Conservation (phyloP, 805 yeast species). For the Teunomyces atbi region DNA sequence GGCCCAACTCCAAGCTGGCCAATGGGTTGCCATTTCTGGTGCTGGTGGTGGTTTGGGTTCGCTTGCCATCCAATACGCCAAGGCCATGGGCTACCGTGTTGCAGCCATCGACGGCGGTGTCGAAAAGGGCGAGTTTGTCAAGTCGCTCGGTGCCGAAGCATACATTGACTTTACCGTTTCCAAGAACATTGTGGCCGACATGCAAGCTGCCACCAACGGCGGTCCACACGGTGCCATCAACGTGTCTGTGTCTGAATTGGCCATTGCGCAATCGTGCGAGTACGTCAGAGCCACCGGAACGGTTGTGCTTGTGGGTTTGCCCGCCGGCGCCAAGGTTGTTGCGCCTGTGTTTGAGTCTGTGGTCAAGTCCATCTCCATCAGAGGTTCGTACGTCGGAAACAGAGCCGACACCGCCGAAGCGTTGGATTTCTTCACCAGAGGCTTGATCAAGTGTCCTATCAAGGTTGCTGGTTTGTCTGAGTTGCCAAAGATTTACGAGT, state of each 20-base stretch:
- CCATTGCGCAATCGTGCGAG: slow-evolving; percentile 51
- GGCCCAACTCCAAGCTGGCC: slow-evolving; percentile 58
- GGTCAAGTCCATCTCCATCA: slow-evolving; percentile 37
- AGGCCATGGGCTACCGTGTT: slow-evolving; percentile 69
- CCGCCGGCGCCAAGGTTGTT: slow-evolving; percentile 42
- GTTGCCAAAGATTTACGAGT: slow-evolving; percentile 37
- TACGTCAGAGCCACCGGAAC: slow-evolving; percentile 43
- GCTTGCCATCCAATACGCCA: slow-evolving; percentile 72
- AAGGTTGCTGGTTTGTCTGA: slow-evolving; percentile 41
- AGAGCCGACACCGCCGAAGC: slow-evolving; percentile 47
- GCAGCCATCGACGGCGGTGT: slow-evolving; percentile 74
- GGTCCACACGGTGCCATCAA: slow-evolving; percentile 78
- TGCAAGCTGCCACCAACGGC: slow-evolving; percentile 59
- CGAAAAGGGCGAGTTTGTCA: slow-evolving; percentile 50
- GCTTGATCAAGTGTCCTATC: slow-evolving; percentile 42
- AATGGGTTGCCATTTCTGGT: slow-evolving; percentile 75
- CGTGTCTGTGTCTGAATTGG: slow-evolving; percentile 70
- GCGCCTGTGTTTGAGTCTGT: slow-evolving; percentile 42
- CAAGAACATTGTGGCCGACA: slow-evolving; percentile 54
- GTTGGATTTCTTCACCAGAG: slow-evolving; percentile 43
- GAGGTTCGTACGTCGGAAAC: slow-evolving; percentile 47
- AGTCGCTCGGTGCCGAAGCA: slow-evolving; percentile 26
- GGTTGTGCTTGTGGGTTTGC: slow-evolving; percentile 45
- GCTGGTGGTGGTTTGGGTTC: slow-evolving; percentile 84
- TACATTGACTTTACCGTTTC: slow-evolving; percentile 33